Conservation (phyloP, 306 rosid genomes). For the Vigna nakashimae region DNA sequence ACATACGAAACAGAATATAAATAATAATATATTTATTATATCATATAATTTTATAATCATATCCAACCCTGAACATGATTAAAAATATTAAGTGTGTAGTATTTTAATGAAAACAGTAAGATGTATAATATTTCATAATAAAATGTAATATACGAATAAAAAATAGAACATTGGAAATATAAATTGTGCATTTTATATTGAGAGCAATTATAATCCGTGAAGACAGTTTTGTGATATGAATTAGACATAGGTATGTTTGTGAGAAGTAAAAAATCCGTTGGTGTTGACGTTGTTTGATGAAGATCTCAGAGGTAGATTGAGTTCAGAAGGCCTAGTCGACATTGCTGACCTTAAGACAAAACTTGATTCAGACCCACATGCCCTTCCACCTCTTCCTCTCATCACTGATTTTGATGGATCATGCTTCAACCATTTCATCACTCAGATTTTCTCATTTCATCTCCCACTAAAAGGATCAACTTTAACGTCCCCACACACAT, state of each 20-base stretch:
- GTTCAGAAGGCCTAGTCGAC: background rate
- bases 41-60: too few species aligned
- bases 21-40: too few species aligned
- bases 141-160: too few species aligned
- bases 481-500: background rate
- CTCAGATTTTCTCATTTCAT: slow-evolving; percentile 13
- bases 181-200: too few species aligned
- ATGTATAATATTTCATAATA: too few species aligned
- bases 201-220: too few species aligned
- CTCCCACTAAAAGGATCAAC: background rate
- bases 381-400: background rate
- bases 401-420: slow-evolving; percentile 14
- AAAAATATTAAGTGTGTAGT: too few species aligned
- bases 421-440: background rate
- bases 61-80: too few species aligned
- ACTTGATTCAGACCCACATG: background rate
- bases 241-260: background rate
- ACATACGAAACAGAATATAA: too few species aligned
- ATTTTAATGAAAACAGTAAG: too few species aligned
- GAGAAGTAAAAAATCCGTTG: background rate
- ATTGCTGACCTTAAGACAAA: slow-evolving; percentile 31
- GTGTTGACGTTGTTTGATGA: background rate
- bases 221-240: background rate
- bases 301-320: background rate
- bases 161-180: too few species aligned